Evolutionary conservation across 495 filamentous ascomycete species (phyloP), one percentile per base, ranked within the genome.

Genomic region (Hypoxylon intermedium): DNA sequence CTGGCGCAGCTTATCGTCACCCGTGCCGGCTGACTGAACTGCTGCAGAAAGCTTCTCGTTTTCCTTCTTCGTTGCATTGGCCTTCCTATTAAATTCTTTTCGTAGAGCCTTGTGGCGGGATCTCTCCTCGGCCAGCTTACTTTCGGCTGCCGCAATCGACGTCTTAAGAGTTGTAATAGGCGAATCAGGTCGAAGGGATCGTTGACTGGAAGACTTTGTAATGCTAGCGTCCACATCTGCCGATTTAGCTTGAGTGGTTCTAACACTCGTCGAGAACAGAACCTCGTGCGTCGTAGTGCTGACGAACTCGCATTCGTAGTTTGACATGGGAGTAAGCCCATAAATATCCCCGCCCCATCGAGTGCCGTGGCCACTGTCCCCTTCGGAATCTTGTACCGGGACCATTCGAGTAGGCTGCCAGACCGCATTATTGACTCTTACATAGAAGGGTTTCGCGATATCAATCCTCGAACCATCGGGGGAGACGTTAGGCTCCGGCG

Each of bases 151-250:
- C 42, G 85, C 82, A 51, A 97, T 94, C 5, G 92, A 95, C 18
- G 91, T 92, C 68, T 87, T 90, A 28, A 97, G 80, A 0, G 93
- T 97, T 5, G 92, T 93, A 9, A 86, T 88, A 2, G 93, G 93
- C n/a, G 92, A 95, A 41, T 90, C 88, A 24, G 90, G 87, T 60
- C 90, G 86, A 59, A 86, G 69, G 12, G 84, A 80, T 18, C 87
- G 84, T 57, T 86, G 83, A 41, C 62, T 51, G 2, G 73, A 24
- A 74, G 79, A 40, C 80, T 76, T 76, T 19, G 75, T 53, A 3
- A 64, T n/a, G 31, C 77, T 77, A 18, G 53, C 56, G 45, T 83
- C 77, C 45, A 77, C 70, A 70, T 92, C 89, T 49, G 84, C 80
- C 53, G 83, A 84, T 63, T 86, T 85, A 16, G 89, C 83, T 60